Evolutionary conservation across 345 rosid genomes (phyloP).

Genomic region (Noccaea caerulescens): DNA sequence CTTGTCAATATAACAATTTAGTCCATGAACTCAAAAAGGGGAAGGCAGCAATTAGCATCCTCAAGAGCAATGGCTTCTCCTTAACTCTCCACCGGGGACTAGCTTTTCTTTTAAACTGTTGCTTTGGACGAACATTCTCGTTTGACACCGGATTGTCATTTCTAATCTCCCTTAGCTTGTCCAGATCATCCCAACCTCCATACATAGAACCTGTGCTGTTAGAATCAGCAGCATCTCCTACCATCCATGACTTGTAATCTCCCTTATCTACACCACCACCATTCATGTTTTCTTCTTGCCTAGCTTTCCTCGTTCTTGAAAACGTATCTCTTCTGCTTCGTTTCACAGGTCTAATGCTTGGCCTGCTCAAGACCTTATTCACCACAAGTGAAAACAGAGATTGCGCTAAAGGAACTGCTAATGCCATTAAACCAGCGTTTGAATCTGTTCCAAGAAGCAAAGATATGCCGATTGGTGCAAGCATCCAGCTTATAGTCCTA

Average conservation of each 20-base stretch:
- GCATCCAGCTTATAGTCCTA: conserved; percentile 74
- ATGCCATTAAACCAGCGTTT: conserved; percentile 80
- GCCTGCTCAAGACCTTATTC: conserved; percentile 58
- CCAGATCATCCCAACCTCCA: conserved; percentile 95
- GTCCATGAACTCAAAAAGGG: conserved; percentile 83
- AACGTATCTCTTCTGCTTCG: conserved; percentile 53
- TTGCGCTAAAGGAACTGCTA: conserved; percentile 86
- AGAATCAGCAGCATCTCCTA: conserved; percentile 48
- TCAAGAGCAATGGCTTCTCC: conserved; percentile 65
- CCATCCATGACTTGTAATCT: conserved; percentile 71
- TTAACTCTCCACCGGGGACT: conserved; percentile 62
- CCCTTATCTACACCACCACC: conserved; percentile 33
- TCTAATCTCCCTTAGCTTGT: conserved; percentile 37
- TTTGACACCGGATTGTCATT: conserved; percentile 24
- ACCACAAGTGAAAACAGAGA: conserved; percentile 60
- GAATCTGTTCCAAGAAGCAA: conserved; percentile 76
- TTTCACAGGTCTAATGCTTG: conserved; percentile 44
- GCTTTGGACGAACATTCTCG: conserved; percentile 38
- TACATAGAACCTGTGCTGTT: conserved; percentile 36
- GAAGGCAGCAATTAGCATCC: conserved; percentile 71
- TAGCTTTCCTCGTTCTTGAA: conserved; percentile 41
- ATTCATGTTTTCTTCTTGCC: conserved; percentile 39
- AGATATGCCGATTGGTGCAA: conserved; percentile 74
- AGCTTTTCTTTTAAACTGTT: conserved; percentile 45
- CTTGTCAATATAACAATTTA: conserved; percentile 54